Evolutionary conservation across 192 early-diverging fungal genomes (phyloP).

Genomic region (Phycomyces blakesleeanus): DNA sequence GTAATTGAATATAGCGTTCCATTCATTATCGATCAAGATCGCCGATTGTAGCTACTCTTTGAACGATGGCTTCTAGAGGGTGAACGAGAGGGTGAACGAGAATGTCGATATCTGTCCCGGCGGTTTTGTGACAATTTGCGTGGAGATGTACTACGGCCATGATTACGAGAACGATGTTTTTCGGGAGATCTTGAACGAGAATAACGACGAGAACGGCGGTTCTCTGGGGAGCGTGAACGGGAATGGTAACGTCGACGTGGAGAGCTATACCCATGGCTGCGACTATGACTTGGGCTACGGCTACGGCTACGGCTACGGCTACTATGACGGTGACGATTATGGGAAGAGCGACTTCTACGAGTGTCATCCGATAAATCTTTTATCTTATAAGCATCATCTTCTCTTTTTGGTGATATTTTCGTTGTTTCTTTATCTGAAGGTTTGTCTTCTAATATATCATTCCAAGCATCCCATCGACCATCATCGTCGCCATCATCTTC

Average conservation of each 20-base stretch:
- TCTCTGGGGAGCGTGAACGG: neutral
- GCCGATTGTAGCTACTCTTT: neutral
- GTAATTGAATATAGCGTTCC: no score
- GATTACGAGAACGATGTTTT: neutral
- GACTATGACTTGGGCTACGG: no score
- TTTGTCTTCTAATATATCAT: neutral
- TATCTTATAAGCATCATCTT: neutral
- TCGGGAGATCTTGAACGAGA: neutral
- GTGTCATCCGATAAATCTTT: neutral
- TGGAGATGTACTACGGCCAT: neutral
- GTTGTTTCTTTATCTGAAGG: neutral
- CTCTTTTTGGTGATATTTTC: neutral
- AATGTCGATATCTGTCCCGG: neutral
- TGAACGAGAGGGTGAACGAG: neutral
- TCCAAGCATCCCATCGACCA: constrained; percentile 1
- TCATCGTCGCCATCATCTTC: neutral
- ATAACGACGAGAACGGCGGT: neutral
- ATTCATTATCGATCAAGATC: no score
- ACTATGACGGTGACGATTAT: no score
- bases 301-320: no score
- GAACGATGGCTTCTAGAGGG: neutral
- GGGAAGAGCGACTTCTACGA: neutral
- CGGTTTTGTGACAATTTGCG: neutral
- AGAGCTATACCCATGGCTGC: neutral
- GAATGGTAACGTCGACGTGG: neutral